Conservation (phyloP, 139 green algal genomes). For the Trebouxia sp. region DNA sequence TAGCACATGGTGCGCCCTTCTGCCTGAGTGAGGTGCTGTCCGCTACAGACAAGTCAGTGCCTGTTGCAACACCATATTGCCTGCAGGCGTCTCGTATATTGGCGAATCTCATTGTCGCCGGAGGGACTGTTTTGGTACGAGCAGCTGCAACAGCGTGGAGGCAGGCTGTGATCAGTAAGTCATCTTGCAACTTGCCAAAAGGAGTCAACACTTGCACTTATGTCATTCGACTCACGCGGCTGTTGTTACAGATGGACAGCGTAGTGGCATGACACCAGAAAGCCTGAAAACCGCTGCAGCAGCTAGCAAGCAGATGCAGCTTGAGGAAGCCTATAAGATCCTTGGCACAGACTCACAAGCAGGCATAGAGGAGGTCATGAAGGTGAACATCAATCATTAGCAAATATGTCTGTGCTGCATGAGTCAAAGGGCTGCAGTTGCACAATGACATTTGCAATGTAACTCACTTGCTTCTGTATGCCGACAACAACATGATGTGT, state of each 20-base stretch:
- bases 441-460: no score
- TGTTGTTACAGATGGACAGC: constrained; percentile 71
- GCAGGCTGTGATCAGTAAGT: constrained; percentile 87
- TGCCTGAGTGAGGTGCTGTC: no score
- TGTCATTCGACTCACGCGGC: neutral
- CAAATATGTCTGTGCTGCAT: no score
- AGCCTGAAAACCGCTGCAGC: constrained; percentile 44
- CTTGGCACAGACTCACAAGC: constrained; percentile 64
- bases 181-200: no score
- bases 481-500: neutral
- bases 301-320: constrained; percentile 58
- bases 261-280: constrained; percentile 75
- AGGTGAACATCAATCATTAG: no score
- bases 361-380: constrained; percentile 73
- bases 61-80: neutral
- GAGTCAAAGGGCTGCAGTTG: no score
- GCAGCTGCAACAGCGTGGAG: constrained; percentile 80
- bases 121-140: constrained; percentile 76
- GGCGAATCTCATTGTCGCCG: constrained; percentile 86
- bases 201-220: neutral
- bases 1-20: no score
- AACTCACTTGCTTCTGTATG: no score
- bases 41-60: no score
- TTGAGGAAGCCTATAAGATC: constrained; percentile 82
- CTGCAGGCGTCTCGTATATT: constrained; percentile 78